Evolutionary conservation across 441 rosid species (phyloP).

Genomic region (Syzygium syzygioides): DNA sequence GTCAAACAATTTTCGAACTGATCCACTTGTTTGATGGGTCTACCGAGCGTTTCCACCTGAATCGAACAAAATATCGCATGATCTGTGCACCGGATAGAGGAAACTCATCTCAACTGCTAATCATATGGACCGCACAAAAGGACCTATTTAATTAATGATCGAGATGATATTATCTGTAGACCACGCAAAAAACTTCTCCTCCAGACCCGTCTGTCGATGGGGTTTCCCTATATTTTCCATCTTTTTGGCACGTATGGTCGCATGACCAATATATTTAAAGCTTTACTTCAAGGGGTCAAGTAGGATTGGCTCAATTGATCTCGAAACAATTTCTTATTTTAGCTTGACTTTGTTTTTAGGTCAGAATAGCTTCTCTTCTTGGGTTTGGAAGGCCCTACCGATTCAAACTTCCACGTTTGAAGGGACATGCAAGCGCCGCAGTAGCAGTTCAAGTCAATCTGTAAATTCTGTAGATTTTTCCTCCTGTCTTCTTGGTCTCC

Average conservation of each 20-base stretch:
- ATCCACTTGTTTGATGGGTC: too few species aligned
- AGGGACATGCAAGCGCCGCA: not conserved
- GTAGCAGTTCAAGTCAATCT: not conserved
- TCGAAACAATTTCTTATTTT: not conserved
- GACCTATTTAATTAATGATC: accelerated
- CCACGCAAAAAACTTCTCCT: not conserved
- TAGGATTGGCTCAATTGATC: not conserved
- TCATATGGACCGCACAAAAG: accelerated
- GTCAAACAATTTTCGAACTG: too few species aligned
- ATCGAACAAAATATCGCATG: too few species aligned
- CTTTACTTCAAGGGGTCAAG: too few species aligned
- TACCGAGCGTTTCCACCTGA: too few species aligned
- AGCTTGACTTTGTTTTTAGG: not conserved
- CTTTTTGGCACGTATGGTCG: too few species aligned
- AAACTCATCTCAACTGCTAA: not conserved
- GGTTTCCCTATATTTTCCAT: not conserved
- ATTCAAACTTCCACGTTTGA: not conserved
- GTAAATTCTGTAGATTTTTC: not conserved
- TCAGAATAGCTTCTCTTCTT: not conserved
- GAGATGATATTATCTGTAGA: accelerated
- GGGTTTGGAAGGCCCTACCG: accelerated
- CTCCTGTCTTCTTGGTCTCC: not conserved
- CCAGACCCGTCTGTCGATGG: not conserved
- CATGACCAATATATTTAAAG: too few species aligned
- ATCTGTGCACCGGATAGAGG: too few species aligned